These are phyloP conservation scores for Tetracladium setigerum DNA, from an alignment of 495 filamentous ascomycete species.

Conservation along the genomic window DNA sequence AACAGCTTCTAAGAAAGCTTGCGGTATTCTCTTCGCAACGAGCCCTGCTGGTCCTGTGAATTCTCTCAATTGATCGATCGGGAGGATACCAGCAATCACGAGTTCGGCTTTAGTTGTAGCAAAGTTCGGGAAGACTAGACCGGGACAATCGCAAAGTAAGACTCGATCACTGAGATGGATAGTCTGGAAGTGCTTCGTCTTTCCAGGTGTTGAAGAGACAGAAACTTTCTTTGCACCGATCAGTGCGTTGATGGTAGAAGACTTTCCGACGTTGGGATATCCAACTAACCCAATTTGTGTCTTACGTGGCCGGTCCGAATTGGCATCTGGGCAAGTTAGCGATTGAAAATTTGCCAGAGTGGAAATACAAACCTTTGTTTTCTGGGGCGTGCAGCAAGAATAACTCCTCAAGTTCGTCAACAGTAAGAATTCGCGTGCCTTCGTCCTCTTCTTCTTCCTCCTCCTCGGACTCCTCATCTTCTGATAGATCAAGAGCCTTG, in stretches of 20 bases:
- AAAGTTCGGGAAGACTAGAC: constrained; percentile 98
- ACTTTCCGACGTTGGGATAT: constrained; percentile 99
- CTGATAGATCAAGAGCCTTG: constrained; percentile 19
- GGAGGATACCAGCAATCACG: constrained; percentile 90
- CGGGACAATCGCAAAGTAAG: constrained; percentile 95
- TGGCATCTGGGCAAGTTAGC: constrained; percentile 16
- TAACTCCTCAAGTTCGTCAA: constrained; percentile 84
- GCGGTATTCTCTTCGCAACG: constrained; percentile 87
- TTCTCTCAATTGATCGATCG: constrained; percentile 95
- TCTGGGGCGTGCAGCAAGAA: constrained; percentile 71
- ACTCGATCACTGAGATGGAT: constrained; percentile 86
- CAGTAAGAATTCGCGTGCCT: constrained; percentile 72
- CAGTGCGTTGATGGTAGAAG: constrained; percentile 96
- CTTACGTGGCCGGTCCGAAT: constrained; percentile 47
- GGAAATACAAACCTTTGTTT: constrained; percentile 34
- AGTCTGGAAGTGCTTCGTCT: constrained; percentile 99
- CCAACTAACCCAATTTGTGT: constrained; percentile 90
- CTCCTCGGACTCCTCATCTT: constrained; percentile 10
- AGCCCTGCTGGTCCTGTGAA: constrained; percentile 82
- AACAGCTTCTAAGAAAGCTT: constrained; percentile 78
- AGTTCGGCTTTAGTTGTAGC: constrained; percentile 94
- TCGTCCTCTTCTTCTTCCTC: constrained; percentile 42
- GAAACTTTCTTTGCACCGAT: constrained; percentile 98
- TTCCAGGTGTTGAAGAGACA: constrained; percentile 93
- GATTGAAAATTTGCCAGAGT: background rate